Evolutionary conservation across 108 stramenopile genomes (phyloP).

Genomic region (Nannochloropsis oceanica): DNA sequence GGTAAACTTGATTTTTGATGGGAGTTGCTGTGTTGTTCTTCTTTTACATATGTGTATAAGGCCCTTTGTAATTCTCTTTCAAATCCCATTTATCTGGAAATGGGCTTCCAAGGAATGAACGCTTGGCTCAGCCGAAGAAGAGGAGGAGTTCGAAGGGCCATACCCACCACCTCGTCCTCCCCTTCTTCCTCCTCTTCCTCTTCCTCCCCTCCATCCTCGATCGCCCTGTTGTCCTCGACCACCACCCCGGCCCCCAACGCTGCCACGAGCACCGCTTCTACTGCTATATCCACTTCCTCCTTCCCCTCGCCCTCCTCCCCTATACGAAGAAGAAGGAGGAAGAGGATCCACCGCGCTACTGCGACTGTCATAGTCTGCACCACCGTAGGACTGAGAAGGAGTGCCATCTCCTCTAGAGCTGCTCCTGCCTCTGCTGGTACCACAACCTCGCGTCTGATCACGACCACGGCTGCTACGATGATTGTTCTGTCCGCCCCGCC

Average conservation of each 20-base stretch:
- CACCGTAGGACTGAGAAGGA: no score
- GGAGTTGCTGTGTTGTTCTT: not conserved
- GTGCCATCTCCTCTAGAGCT: no score
- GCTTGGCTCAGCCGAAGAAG: not conserved
- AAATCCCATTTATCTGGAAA: not conserved
- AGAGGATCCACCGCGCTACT: no score
- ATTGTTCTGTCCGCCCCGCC: no score
- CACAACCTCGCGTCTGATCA: no score
- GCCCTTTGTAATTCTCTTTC: not conserved
- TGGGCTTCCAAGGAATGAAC: not conserved
- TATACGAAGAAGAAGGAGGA: no score
- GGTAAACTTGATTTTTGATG: not conserved
- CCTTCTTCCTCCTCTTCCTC: not conserved
- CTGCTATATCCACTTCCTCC: no score
- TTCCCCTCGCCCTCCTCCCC: no score
- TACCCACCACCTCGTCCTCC: not conserved
- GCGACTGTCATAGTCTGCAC: no score
- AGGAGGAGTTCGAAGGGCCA: not conserved
- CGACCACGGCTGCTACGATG: no score
- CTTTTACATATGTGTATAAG: not conserved
- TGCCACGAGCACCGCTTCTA: not conserved
- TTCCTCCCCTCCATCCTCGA: not conserved
- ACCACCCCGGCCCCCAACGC: not conserved
- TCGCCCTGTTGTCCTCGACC: not conserved
- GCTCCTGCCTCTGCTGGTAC: no score